Evolutionary conservation across 306 rosid species (phyloP).

Genomic region (Lathyrus oleraceus): DNA sequence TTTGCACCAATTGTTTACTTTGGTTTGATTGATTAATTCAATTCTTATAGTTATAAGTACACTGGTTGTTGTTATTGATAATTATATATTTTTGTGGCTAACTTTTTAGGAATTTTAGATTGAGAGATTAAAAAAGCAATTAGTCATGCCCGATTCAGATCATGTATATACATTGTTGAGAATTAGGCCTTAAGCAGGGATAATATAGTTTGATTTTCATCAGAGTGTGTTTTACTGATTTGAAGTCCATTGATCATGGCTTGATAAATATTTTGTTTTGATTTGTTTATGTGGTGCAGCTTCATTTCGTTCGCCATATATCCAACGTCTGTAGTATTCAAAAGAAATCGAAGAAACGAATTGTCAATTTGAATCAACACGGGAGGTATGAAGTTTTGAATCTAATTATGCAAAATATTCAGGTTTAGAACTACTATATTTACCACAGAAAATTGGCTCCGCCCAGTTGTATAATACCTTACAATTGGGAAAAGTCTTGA

Average conservation of each 20-base stretch:
- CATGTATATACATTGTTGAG: background rate
- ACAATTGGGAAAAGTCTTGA: conserved; percentile 8
- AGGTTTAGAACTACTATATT: conserved; percentile 5
- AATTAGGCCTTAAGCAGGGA: background rate
- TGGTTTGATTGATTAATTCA: background rate
- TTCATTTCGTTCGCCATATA: conserved; percentile 66
- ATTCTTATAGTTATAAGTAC: background rate
- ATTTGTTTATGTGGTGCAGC: conserved; percentile 45
- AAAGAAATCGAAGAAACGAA: conserved; percentile 48
- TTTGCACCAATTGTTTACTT: background rate
- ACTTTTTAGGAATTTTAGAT: background rate
- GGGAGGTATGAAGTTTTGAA: conserved; percentile 44
- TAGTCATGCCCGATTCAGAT: background rate
- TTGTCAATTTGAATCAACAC: conserved; percentile 36
- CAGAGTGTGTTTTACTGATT: background rate
- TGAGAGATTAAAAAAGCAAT: background rate
- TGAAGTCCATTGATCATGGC: background rate
- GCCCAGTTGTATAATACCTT: background rate
- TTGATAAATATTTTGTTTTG: conserved; percentile 29
- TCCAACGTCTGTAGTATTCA: conserved; percentile 51
- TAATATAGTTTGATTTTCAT: background rate
- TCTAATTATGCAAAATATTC: conserved; percentile 2
- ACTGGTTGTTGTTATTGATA: background rate
- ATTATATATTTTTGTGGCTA: background rate
- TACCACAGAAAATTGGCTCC: conserved; percentile 15